phyloP scores from a whole-genome alignment of 2,329 filamentous ascomycete species.

The Fusarium nurragi region DNA sequence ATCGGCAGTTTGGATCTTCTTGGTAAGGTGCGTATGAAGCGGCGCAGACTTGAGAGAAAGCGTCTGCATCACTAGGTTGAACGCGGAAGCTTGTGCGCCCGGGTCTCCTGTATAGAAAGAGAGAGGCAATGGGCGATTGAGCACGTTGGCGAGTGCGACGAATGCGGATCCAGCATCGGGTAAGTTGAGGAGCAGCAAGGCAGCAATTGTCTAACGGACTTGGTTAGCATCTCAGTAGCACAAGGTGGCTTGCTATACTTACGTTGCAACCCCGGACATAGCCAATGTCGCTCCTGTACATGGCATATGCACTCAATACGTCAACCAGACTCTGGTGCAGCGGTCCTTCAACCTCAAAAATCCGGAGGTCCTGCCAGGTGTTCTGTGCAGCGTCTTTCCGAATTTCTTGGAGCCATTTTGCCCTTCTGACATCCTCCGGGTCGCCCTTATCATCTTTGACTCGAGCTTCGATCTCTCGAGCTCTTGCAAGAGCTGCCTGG shows the following conservation, averaged over 20 bases:
- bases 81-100: conserved; percentile 74
- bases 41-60: conserved; percentile 70
- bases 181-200: conserved; percentile 77
- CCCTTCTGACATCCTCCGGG: conserved; percentile 64
- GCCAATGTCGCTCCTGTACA: conserved; percentile 84
- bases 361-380: conserved; percentile 77
- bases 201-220: conserved; percentile 70
- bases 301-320: conserved; percentile 79
- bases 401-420: conserved; percentile 71
- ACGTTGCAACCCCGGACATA: conserved; percentile 80
- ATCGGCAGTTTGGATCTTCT: conserved; percentile 55
- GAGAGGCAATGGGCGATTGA: conserved; percentile 78
- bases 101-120: conserved; percentile 78
- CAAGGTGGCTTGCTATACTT: conserved; percentile 50
- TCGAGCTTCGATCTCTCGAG: conserved; percentile 68
- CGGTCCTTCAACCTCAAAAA: conserved; percentile 74
- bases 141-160: conserved; percentile 76
- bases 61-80: conserved; percentile 73
- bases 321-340: conserved; percentile 75
- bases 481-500: conserved; percentile 74
- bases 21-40: conserved; percentile 72
- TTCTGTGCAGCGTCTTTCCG: conserved; percentile 68
- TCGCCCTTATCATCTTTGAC: conserved; percentile 61
- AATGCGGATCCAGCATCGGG: conserved; percentile 71
- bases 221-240: conserved; percentile 30